A percentile compares a stretch with the other conserved stretches of the same genome.
Conservation (phyloP, 345 rosid species). For the Camelina laxa region DNA sequence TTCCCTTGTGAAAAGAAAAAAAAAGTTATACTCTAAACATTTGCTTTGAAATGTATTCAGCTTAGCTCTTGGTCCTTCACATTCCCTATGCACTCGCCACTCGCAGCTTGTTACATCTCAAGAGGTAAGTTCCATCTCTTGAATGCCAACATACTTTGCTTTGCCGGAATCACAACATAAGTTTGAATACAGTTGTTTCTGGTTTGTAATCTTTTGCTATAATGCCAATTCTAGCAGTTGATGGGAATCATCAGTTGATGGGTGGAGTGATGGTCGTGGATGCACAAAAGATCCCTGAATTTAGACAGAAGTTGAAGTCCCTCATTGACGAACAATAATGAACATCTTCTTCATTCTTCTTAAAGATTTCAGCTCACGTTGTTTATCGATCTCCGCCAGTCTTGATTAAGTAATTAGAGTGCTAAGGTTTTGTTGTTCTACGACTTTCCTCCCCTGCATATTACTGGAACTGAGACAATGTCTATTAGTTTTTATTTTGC, state of each 20-base stretch:
- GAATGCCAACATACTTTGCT: not conserved
- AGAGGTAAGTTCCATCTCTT: conserved; percentile 57
- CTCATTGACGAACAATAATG: conserved; percentile 50
- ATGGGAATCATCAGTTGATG: conserved; percentile 59
- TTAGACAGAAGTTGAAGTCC: conserved; percentile 62
- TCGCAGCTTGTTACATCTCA: conserved; percentile 55
- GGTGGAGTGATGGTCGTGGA: conserved; percentile 78
- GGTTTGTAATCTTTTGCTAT: not conserved
- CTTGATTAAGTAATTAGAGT: not conserved
- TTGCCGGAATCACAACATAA: not conserved
- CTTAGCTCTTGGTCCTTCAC: conserved; percentile 76
- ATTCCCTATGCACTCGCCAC: conserved; percentile 57
- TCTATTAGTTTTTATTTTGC: not conserved
- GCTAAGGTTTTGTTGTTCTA: not conserved
- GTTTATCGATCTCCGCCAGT: not conserved
- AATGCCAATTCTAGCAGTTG: conserved; percentile 53
- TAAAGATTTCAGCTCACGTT: not conserved
- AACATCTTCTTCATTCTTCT: not conserved
- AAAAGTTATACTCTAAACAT: conserved; percentile 10
- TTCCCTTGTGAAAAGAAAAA: not conserved
- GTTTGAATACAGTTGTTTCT: not conserved
- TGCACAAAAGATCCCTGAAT: conserved; percentile 55
- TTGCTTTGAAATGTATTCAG: conserved; percentile 50
- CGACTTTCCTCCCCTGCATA: not conserved
- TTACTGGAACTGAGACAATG: not conserved